These are phyloP conservation scores for Melastoma malabathricum DNA, from an alignment of 345 rosid genomes.

Conservation along the genomic window DNA sequence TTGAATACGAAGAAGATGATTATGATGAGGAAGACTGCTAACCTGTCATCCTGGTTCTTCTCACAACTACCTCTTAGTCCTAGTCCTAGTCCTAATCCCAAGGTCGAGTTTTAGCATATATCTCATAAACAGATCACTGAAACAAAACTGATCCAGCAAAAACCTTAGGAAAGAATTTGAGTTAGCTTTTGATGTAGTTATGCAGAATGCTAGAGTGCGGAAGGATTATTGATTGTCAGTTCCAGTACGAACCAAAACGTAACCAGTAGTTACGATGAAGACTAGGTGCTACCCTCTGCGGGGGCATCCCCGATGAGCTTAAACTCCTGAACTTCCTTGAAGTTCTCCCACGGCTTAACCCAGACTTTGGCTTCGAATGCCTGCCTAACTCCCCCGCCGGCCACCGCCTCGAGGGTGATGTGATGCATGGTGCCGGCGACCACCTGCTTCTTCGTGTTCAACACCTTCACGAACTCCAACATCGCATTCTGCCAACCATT, in stretches of 20 bases:
- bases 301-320: slow-evolving; percentile 40
- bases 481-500: slow-evolving; percentile 36
- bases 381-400: slow-evolving; percentile 73
- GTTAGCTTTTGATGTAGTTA: no score
- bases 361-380: slow-evolving; percentile 74
- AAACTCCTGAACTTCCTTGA: slow-evolving; percentile 75
- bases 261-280: not conserved
- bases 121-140: no score
- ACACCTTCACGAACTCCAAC: slow-evolving; percentile 66
- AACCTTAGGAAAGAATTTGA: no score
- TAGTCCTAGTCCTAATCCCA: no score
- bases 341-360: slow-evolving; percentile 88
- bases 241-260: no score
- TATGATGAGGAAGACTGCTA: slow-evolving; percentile 32
- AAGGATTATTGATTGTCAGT: no score
- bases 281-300: slow-evolving; percentile 1
- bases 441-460: slow-evolving; percentile 73
- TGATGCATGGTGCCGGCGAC: slow-evolving; percentile 72
- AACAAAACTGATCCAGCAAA: no score
- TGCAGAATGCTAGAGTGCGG: no score
- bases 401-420: slow-evolving; percentile 46
- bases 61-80: no score
- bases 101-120: no score
- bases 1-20: slow-evolving; percentile 37
- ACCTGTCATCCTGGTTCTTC: no score